Base-by-base conservation (phyloP, 2,329 filamentous ascomycete genomes). In the Sporothrix brasiliensis region DNA sequence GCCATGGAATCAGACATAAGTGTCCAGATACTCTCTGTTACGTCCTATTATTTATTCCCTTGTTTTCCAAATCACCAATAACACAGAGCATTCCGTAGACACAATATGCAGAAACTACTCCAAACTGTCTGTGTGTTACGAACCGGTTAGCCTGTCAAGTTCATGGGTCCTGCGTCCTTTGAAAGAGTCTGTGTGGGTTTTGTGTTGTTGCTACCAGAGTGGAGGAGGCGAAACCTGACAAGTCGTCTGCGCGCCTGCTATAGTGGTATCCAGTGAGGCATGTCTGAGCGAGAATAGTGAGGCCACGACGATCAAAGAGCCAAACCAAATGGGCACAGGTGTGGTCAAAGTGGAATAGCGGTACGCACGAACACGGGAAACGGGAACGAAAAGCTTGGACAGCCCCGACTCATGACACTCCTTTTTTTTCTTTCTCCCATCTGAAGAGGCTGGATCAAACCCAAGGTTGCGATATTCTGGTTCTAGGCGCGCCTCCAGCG, bases 41-140 rank as follows among this genome's bases (percentile, higher is more conserved):
- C 34, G 5, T 34, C 34, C 34, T 7, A 34, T 34, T 34, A 34
- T 34, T 34, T 34, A 34, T 34, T 34, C 3, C 5, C 34, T 9
- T 34, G 7, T 34, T 34, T 9, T 34, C 34, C 7, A 34, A 34
- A 34, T 34, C 34, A 9, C 34, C 34, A 34, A 9, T 34, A 34
- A 24, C 4, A 21, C 30, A 16, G 54, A n/a, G 54, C 54, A 58
- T 58, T 11, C 30, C 16, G 30, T 21, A 16, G 14, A 58, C 27
- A 47, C 58, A 44, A 47, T 4, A 6, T 7, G 11, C 30, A 63
- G 13, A 44, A 11, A 63, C n/a, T 47, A 47, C 39, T 41, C 58
- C 34, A 9, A 63, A 63, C 24, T 63, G 58, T 63, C 58, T 47
- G 39, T 63, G 58, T 63, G 58, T 27, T 47, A 24, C 39, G 39